These are phyloP conservation scores for Exophiala lecanii-corni DNA, from an alignment of 2,329 filamentous ascomycete species.

Conservation along the genomic window DNA sequence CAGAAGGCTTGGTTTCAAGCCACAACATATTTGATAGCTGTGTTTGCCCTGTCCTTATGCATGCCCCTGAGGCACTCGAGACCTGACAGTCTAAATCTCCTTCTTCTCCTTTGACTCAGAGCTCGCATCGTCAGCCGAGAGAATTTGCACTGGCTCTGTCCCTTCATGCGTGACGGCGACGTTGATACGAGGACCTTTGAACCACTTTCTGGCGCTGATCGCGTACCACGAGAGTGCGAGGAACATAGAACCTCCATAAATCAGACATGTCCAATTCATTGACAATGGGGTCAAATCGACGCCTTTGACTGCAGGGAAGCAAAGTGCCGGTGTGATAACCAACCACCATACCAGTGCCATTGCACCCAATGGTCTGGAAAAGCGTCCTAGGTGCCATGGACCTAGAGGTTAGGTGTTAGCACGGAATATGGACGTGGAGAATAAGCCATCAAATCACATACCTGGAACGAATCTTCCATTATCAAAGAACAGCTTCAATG, in stretches of 20 bases:
- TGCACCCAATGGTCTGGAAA: slow-evolving; percentile 28
- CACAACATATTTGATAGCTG: too few relatives aligned
- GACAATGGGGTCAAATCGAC: slow-evolving; percentile 27
- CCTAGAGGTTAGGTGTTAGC: too few relatives aligned
- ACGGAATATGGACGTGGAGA: neutral
- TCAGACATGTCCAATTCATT: slow-evolving; percentile 33
- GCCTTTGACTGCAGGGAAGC: slow-evolving; percentile 31
- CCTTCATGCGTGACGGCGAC: slow-evolving; percentile 19
- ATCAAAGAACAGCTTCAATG: slow-evolving; percentile 30
- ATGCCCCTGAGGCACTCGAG: too few relatives aligned
- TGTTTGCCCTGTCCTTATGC: too few relatives aligned
- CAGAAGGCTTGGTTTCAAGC: too few relatives aligned
- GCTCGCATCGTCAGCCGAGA: neutral
- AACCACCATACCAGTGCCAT: slow-evolving; percentile 30
- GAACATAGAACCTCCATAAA: slow-evolving; percentile 32
- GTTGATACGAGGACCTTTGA: slow-evolving; percentile 32
- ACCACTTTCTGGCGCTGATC: slow-evolving; percentile 31
- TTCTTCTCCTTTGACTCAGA: too few relatives aligned
- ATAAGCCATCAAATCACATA: slow-evolving; percentile 7
- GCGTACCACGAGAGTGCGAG: slow-evolving; percentile 30
- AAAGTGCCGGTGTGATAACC: slow-evolving; percentile 30
- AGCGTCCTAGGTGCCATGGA: slow-evolving; percentile 32
- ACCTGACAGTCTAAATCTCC: slow-evolving; percentile 5
- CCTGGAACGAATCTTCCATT: slow-evolving; percentile 27
- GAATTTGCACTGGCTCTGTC: slow-evolving; percentile 8